These are phyloP conservation scores for Epichloe gansuensis DNA, from an alignment of 2,329 filamentous ascomycete species.

Conservation along the genomic window DNA sequence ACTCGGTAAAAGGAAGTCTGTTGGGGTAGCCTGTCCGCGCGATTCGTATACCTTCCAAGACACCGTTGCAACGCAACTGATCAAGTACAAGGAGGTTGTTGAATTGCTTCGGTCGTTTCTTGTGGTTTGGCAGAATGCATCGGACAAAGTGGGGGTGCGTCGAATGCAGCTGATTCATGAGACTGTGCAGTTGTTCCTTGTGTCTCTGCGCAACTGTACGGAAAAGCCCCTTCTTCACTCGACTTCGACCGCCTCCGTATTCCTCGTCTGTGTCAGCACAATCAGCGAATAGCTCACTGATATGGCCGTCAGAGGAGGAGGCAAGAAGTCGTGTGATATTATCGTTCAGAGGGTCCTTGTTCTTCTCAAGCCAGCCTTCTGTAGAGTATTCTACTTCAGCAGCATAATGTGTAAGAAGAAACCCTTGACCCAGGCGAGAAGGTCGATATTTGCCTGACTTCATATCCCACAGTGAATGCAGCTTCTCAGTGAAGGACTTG, in stretches of 20 bases:
- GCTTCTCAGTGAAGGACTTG: slow-evolving; percentile 91
- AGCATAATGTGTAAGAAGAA: slow-evolving; percentile 93
- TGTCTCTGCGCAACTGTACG: slow-evolving; percentile 92
- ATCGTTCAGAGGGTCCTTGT: slow-evolving; percentile 96
- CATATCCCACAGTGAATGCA: slow-evolving; percentile 94
- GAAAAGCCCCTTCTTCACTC: slow-evolving; percentile 95
- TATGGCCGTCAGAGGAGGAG: slow-evolving; percentile 67
- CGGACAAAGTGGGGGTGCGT: slow-evolving; percentile 98
- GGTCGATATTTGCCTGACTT: slow-evolving; percentile 89
- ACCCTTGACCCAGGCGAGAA: slow-evolving; percentile 79
- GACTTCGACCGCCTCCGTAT: slow-evolving; percentile 51
- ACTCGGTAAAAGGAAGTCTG: slow-evolving; percentile 80
- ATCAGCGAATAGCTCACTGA: slow-evolving; percentile 76
- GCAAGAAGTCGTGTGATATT: slow-evolving; percentile 86
- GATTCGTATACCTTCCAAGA: slow-evolving; percentile 96
- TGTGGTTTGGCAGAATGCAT: slow-evolving; percentile 96
- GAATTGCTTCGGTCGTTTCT: slow-evolving; percentile 90
- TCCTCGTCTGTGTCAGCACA: slow-evolving; percentile 77
- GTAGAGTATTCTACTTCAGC: slow-evolving; percentile 97
- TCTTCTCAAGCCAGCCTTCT: slow-evolving; percentile 93
- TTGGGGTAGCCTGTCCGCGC: slow-evolving; percentile 96
- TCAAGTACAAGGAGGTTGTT: slow-evolving; percentile 87
- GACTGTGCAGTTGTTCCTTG: slow-evolving; percentile 93
- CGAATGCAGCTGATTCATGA: slow-evolving; percentile 89
- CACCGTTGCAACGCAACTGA: slow-evolving; percentile 96